Evolutionary conservation across 169 alveolate species (phyloP), one percentile per base, ranked within the genome.

Genomic region (Plasmodium cynomolgi): DNA sequence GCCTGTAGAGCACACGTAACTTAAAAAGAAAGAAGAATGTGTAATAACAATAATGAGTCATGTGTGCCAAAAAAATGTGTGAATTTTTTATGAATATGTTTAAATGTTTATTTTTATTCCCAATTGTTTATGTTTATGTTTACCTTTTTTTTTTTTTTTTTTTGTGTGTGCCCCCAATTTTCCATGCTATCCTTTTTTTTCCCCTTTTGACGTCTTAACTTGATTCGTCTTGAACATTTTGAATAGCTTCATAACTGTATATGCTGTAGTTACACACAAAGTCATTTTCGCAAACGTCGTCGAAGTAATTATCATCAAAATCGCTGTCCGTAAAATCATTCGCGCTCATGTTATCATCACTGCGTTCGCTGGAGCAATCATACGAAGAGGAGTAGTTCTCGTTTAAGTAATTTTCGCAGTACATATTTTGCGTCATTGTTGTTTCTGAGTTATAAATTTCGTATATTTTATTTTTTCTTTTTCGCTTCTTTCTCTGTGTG

Each of bases 391-490:
- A 75, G 71, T 85, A 85, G 71, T 85, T 75, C 29, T 85, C 93
- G 83, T 85, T 85, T 77, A 85, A 85, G 68, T 85, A 85, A 79
- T 85, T 85, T 77, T 41, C 93, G 23, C 79, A 85, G 83, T 85
- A 85, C 74, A 85, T 47, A 71, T 85, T 85, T 75, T 85, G 75
- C 34, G 37, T 50, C 11, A 56, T 41, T 75, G 93, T 85, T 31
- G 85, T 85, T 85, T 85, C 93, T 85, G 93, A 50, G 68, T 85
- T 85, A 85, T 85, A 85, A 75, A 85, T 56, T 50, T 85, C 93
- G 44, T 85, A 85, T 85, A 85, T 85, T 85, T 79, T 85, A 26
- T 77, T 85, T 85, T 85, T 75, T 77, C 81, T 20, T 74, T 11
- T 23, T 79, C 72, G 56, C 34, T 50, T 79, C 62, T 56, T 85